A percentile compares a stretch with the other conserved stretches of the same genome.
Evolutionary conservation across 2,329 filamentous ascomycete genomes (phyloP).

Genomic region (Atkinsonella texensis): DNA sequence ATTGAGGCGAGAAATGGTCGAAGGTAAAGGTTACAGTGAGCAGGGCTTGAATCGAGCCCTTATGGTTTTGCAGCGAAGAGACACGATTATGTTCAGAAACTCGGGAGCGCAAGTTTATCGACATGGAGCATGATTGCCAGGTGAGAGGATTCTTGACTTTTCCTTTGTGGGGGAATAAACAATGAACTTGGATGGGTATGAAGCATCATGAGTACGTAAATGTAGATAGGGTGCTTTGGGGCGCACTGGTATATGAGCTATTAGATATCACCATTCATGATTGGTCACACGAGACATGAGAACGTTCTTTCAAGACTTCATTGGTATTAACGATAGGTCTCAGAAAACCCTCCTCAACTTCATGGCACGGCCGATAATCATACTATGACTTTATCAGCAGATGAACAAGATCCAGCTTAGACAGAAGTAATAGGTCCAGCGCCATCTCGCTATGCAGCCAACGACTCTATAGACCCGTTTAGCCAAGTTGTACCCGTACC

Average conservation of each 20-base stretch:
- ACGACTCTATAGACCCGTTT: too few species aligned
- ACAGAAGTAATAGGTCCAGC: too few species aligned
- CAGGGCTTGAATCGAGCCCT: conserved; percentile 73
- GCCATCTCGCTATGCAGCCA: too few species aligned
- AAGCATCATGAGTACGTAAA: not conserved
- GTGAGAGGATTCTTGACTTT: not conserved
- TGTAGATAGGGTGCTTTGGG: not conserved
- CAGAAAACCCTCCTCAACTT: too few species aligned
- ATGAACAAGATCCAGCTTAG: too few species aligned
- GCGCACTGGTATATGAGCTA: not conserved
- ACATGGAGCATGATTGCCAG: conserved; percentile 46
- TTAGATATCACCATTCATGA: not conserved
- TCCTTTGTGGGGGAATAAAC: not conserved
- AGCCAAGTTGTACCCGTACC: too few species aligned
- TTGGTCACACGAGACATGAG: too few species aligned
- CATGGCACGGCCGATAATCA: too few species aligned
- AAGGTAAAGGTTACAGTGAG: conserved; percentile 82
- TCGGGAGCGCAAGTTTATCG: conserved; percentile 65
- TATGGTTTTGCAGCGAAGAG: conserved; percentile 74
- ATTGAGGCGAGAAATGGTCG: conserved; percentile 79
- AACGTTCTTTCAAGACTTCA: too few species aligned
- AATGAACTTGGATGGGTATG: not conserved
- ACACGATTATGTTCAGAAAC: conserved; percentile 73
- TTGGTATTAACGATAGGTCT: too few species aligned
- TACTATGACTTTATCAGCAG: too few species aligned